These are phyloP conservation scores for Arthroderma uncinatum DNA, from an alignment of 2,329 filamentous ascomycete genomes.

Conservation along the genomic window DNA sequence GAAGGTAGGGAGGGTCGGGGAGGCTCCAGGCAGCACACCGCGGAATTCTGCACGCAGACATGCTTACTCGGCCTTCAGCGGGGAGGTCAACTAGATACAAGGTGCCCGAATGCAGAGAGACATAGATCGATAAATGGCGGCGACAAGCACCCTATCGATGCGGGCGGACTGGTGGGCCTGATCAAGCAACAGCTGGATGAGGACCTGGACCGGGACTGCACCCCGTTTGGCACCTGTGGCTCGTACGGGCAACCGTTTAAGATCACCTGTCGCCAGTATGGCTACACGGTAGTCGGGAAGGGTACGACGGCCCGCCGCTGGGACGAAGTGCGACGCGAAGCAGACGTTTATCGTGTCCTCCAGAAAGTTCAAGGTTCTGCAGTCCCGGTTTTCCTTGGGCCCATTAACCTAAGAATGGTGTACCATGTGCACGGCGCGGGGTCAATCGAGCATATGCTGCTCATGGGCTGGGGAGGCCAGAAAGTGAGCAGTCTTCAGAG, in stretches of 20 bases:
- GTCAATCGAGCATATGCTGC: conserved; percentile 7
- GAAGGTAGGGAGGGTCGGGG: conserved; percentile 2
- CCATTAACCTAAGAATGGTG: conserved; percentile 18
- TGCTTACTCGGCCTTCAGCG: conserved; percentile 9
- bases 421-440: conserved; percentile 23
- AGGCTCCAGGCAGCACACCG: not conserved
- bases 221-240: no score
- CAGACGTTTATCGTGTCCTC: conserved; percentile 17
- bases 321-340: no score
- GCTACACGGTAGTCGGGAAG: no score
- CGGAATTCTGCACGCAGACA: conserved; percentile 8
- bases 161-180: no score
- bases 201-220: no score
- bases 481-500: not conserved
- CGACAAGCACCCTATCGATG: no score
- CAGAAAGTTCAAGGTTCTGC: conserved; percentile 19
- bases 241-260: no score
- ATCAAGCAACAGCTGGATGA: no score
- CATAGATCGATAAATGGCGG: conserved; percentile 18
- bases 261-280: no score
- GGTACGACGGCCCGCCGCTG: no score
- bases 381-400: conserved; percentile 22
- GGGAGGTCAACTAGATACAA: conserved; percentile 19
- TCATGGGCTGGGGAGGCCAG: conserved; percentile 9
- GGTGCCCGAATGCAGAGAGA: conserved; percentile 29